These are phyloP conservation scores for Patellaria atrata DNA, from an alignment of 495 filamentous ascomycete genomes.

Conservation along the genomic window DNA sequence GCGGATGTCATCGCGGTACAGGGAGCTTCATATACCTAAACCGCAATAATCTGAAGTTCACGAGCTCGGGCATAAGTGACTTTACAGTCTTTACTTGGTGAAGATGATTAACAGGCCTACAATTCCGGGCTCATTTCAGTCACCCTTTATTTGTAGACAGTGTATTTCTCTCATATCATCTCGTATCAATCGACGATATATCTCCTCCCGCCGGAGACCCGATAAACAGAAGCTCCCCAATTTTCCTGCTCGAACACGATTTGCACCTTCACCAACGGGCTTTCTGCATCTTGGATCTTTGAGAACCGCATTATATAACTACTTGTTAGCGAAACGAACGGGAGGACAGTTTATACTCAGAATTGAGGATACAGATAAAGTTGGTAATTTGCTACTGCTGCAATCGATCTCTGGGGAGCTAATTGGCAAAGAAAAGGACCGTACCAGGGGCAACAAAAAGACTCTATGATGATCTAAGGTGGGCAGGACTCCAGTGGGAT, in stretches of 20 bases:
- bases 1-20: too few relatives aligned
- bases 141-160: too few relatives aligned
- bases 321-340: conserved; percentile 71
- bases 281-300: conserved; percentile 85
- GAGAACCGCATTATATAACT: conserved; percentile 86
- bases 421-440: conserved; percentile 50
- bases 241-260: conserved; percentile 70
- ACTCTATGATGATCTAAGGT: conserved; percentile 63
- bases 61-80: too few relatives aligned
- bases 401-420: conserved; percentile 16
- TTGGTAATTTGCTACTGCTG: conserved; percentile 25
- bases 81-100: too few relatives aligned
- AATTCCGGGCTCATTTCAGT: too few relatives aligned
- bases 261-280: conserved; percentile 91
- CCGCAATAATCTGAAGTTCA: too few relatives aligned
- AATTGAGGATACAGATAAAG: conserved; percentile 93
- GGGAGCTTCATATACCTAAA: too few relatives aligned
- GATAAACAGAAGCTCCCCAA: conserved; percentile 28
- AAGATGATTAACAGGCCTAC: too few relatives aligned
- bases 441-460: conserved; percentile 63
- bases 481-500: conserved; percentile 88
- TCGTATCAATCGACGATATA: too few relatives aligned
- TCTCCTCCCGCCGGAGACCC: too few relatives aligned
- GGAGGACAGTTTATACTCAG: conserved; percentile 86
- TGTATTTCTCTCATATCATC: too few relatives aligned